Base-by-base conservation (phyloP, 768 basidiomycete genomes). In the Kwoniella sp. region DNA sequence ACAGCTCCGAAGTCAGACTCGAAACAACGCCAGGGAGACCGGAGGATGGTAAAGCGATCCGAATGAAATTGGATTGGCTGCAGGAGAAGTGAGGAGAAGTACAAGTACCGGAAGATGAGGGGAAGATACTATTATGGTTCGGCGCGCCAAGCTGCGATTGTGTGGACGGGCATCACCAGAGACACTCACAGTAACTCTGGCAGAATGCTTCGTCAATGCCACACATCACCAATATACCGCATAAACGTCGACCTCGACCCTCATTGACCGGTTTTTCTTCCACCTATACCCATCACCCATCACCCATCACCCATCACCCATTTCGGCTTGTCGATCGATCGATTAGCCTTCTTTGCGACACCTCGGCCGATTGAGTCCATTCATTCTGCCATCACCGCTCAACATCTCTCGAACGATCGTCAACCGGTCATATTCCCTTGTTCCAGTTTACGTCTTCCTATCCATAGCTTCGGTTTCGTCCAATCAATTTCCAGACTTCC, bases 1-100 rank as follows among this genome's bases (percentile, higher is more conserved):
- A 33, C 75, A 74, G 56, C 51, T 77, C 27, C 67, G 75, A 51
- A 74, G 72, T 55, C 67, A 69, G 67, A 77, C 75, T 12, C 72
- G 75, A 58, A 71, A 65, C 56, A 66, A 60, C 50, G 54, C 57
- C 8, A 47, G 65, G 40, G 66, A 76, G 40, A 61, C 68, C 53
- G 47, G 55, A 27, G 64, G 68, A 57, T 69, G 63, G 64, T 58
- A 44, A 37, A 26, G 4, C 10, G n/a, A 21, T 27, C 13, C 40
- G 44, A 15, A 19, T 21, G 1, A 12, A 17, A 40, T 21, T 30
- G 24, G 47, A 29, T n/a, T 21, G 53, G 36, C 24, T 26, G 26
- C 24, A 53, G 33, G 29, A 55, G 27, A 46, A 47, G 51, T 46
- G 21, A 22, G 27, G 36, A 15, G 17, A 19, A 44, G 17, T 4